Percentiles rank a stretch among this genome's conserved stretches.
phyloP scores from a whole-genome alignment of 768 basidiomycete genomes.

The Pleurotus sapidus region DNA sequence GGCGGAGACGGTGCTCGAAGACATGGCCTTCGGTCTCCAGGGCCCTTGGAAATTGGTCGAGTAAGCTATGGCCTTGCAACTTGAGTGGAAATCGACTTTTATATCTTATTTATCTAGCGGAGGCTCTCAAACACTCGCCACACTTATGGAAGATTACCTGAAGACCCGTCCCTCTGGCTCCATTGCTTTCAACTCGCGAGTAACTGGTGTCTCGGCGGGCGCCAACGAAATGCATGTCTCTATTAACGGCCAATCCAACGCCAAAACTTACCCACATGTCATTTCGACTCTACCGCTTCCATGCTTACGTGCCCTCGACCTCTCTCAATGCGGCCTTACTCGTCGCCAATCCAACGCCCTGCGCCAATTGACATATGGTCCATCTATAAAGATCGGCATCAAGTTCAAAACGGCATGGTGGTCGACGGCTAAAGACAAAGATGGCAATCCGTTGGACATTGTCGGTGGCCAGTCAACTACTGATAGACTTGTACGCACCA shows the following conservation, averaged over 20 bases:
- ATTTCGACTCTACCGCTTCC: conserved; percentile 31
- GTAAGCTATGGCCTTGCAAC: conserved; percentile 13
- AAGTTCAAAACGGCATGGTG: conserved; percentile 33
- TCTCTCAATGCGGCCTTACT: conserved; percentile 17
- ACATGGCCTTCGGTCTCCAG: conserved; percentile 19
- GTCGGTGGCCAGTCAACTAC: conserved; percentile 18
- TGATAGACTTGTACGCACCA: conserved; percentile 35
- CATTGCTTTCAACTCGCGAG: conserved; percentile 4
- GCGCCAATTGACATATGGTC: conserved; percentile 27
- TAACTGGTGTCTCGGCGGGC: no score
- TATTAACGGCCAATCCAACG: no score
- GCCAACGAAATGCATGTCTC: no score
- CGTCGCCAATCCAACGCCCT: conserved; percentile 28
- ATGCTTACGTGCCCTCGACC: conserved; percentile 24
- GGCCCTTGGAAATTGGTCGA: conserved; percentile 18
- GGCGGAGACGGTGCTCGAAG: conserved; percentile 29
- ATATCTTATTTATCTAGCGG: conserved; percentile 12
- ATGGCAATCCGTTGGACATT: conserved; percentile 2
- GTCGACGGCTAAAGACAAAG: conserved; percentile 20
- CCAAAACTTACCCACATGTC: conserved; percentile 23
- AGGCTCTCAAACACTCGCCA: conserved; percentile 16
- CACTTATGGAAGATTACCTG: conserved; percentile 19
- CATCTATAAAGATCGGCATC: conserved; percentile 32
- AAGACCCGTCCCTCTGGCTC: background rate
- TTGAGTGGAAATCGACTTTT: background rate